Conservation (phyloP, 257 asterid genomes). For the Euphrasia confusa region DNA sequence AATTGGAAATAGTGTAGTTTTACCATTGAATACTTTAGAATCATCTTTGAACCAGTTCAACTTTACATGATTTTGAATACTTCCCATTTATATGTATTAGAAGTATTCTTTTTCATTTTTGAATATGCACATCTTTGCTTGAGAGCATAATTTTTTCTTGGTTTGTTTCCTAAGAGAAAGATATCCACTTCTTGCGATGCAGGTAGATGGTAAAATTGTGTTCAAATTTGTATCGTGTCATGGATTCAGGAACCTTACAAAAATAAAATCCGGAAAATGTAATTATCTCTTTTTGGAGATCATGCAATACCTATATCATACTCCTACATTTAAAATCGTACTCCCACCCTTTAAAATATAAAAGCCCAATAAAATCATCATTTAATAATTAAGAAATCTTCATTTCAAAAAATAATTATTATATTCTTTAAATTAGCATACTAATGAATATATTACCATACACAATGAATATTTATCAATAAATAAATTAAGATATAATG, state of each 20-base stretch:
- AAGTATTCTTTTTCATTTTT: not conserved
- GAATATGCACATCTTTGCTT: not conserved
- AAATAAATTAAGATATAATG: too few relatives aligned
- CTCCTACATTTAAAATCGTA: too few relatives aligned
- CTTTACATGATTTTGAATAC: not conserved
- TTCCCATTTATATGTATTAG: not conserved
- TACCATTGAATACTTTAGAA: not conserved
- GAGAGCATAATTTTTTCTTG: not conserved
- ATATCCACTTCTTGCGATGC: slow-evolving; percentile 27
- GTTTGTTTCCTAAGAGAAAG: slow-evolving; percentile 10
- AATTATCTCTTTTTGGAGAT: slow-evolving; percentile 89
- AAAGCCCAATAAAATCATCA: too few relatives aligned
- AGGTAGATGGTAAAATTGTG: slow-evolving; percentile 68
- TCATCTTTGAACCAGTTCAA: slow-evolving; percentile 7
- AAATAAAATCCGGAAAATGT: slow-evolving; percentile 79
- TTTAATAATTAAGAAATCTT: too few relatives aligned
- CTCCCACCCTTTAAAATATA: too few relatives aligned
- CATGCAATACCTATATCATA: too few relatives aligned
- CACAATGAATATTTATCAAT: too few relatives aligned
- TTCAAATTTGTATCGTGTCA: slow-evolving; percentile 88
- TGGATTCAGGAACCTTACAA: slow-evolving; percentile 89
- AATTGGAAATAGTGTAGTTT: too few relatives aligned
- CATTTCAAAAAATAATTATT: too few relatives aligned
- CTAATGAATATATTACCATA: too few relatives aligned
- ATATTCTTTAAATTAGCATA: too few relatives aligned